These are phyloP conservation scores for Boletus rubroflammeus DNA, from an alignment of 768 basidiomycete species.

Conservation along the genomic window DNA sequence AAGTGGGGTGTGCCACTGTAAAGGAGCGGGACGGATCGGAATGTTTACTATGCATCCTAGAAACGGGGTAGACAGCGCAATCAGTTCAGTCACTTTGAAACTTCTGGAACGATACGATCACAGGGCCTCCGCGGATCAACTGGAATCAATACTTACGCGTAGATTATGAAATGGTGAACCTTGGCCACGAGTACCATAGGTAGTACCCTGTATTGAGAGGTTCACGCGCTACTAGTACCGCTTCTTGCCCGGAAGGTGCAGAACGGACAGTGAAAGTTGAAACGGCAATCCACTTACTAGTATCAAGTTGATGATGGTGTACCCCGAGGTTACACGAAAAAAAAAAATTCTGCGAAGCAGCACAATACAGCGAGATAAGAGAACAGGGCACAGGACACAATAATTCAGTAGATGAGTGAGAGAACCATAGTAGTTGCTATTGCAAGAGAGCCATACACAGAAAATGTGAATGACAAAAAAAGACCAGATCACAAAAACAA, in stretches of 20 bases:
- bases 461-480: background rate
- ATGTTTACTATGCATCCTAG: constrained; percentile 5
- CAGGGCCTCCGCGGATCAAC: background rate
- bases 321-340: background rate
- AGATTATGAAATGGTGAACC: background rate
- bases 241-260: background rate
- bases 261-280: background rate
- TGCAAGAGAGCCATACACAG: background rate
- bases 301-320: no score
- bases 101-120: constrained; percentile 4
- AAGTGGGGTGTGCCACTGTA: background rate
- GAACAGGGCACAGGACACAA: background rate
- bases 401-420: background rate
- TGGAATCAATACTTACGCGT: background rate
- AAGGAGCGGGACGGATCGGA: constrained; percentile 14
- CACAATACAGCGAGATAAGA: background rate
- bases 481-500: background rate
- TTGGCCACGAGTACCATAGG: background rate
- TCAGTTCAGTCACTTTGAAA: constrained; percentile 13
- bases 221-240: background rate
- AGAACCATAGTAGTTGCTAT: background rate
- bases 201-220: background rate
- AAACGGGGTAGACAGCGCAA: background rate
- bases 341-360: background rate
- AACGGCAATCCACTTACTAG: background rate